Percentiles rank a stretch among this genome's conserved stretches.
These are phyloP conservation scores for Nannizziopsis barbatae DNA, from an alignment of 2,329 filamentous ascomycete genomes.

Conservation along the genomic window DNA sequence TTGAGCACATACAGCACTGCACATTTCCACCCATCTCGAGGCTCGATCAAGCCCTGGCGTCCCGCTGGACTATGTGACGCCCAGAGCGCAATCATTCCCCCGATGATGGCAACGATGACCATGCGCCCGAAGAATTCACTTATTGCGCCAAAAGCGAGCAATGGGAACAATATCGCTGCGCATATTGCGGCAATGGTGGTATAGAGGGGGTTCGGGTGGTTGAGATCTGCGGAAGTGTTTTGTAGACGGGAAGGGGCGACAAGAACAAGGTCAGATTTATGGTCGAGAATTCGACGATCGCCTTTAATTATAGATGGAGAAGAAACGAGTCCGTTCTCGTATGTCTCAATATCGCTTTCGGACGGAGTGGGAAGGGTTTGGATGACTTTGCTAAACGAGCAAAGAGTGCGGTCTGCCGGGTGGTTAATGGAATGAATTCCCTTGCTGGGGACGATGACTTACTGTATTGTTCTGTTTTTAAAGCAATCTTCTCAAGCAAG, in stretches of 20 bases:
- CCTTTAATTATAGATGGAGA: conserved; percentile 40
- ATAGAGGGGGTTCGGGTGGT: conserved; percentile 22
- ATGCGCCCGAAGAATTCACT: conserved; percentile 48
- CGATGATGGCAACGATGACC: conserved; percentile 45
- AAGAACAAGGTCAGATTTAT: conserved; percentile 37
- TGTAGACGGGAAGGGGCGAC: conserved; percentile 18
- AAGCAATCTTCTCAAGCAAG: conserved; percentile 44
- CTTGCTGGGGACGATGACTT: conserved; percentile 20
- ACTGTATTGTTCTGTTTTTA: conserved; percentile 54
- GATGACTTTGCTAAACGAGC: conserved; percentile 38
- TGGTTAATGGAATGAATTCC: conserved; percentile 10
- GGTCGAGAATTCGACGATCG: conserved; percentile 45
- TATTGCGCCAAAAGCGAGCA: conserved; percentile 49
- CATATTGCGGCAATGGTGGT: conserved; percentile 39
- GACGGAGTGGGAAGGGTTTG: conserved; percentile 38
- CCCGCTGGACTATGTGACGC: conserved; percentile 29
- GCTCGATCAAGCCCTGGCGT: conserved; percentile 27
- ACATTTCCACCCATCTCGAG: conserved; percentile 32
- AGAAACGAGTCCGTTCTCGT: conserved; percentile 44
- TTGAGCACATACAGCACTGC: conserved; percentile 27
- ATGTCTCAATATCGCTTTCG: conserved; percentile 39
- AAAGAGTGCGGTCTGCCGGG: conserved; percentile 30
- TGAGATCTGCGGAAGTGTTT: not conserved
- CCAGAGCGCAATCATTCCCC: conserved; percentile 35
- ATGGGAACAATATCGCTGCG: conserved; percentile 45